phyloP scores from a whole-genome alignment of 2,329 filamentous ascomycete genomes.

The Huntiella savannae region DNA sequence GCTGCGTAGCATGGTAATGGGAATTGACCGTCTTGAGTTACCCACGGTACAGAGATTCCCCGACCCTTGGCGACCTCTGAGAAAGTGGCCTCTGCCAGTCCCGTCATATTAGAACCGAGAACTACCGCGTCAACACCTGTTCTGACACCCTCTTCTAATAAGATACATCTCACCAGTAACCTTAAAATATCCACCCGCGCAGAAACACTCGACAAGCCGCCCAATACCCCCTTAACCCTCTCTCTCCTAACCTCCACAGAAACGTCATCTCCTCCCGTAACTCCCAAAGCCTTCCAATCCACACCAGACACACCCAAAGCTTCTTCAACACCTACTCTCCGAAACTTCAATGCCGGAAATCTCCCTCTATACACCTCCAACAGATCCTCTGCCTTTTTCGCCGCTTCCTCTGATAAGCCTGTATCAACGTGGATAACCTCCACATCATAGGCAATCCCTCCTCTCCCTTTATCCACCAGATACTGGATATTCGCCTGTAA shows the following conservation, averaged over 20 bases:
- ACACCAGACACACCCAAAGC: constrained; percentile 33
- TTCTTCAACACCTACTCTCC: constrained; percentile 41
- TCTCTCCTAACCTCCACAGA: constrained; percentile 12
- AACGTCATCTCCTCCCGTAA: neutral
- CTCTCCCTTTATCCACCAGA: constrained; percentile 40
- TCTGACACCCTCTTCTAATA: constrained; percentile 44
- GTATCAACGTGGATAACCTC: constrained; percentile 37
- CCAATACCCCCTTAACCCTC: constrained; percentile 35
- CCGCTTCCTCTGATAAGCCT: constrained; percentile 16
- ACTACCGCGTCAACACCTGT: constrained; percentile 50
- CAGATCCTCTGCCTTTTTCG: constrained; percentile 26
- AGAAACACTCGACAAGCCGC: constrained; percentile 50
- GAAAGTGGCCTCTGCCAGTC: constrained; percentile 69
- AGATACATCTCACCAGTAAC: constrained; percentile 51
- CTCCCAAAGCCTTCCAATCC: constrained; percentile 32
- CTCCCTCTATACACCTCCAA: constrained; percentile 32
- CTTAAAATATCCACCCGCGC: constrained; percentile 55
- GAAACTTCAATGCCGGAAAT: constrained; percentile 50
- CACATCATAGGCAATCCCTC: constrained; percentile 48
- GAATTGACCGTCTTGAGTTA: constrained; percentile 52
- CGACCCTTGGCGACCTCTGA: constrained; percentile 81
- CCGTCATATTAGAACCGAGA: constrained; percentile 72
- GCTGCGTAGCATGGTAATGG: constrained; percentile 18
- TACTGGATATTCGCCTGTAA: constrained; percentile 49
- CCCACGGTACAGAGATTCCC: constrained; percentile 66